Evolutionary conservation across 1,284 basidiomycete species (phyloP), one percentile per base, ranked within the genome.

Genomic region (Rhodotorula sp.): DNA sequence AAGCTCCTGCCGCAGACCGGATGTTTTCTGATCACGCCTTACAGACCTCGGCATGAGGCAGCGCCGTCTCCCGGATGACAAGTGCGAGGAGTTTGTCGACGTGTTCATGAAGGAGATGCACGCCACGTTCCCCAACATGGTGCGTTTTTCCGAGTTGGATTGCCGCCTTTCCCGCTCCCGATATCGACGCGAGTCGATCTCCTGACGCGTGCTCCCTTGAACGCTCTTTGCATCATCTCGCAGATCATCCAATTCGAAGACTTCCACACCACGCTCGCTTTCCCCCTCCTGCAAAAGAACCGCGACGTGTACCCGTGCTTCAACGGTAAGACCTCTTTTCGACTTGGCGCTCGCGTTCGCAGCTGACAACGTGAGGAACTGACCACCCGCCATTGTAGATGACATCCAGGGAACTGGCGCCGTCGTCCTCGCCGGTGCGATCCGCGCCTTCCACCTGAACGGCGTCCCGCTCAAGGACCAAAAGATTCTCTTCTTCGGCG

Each of bases 401-500:
- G 76, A 72, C 66, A 78, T 78, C 67, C 87, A 88, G 79, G 91
- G 92, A 58, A 95, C 93, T 2, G 93, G 92, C 39, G 91, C 91
- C 49, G 94, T 97, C 76, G 91, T 97, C 60, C 88, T 97, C 58
- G 91, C 89, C 54, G 94, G 94, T 18, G 91, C 97, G 84, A 83
- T 94, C 78, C 92, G 92, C 77, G 94, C 94, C 39, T 92, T 93
- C 54, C 88, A 88, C 76, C 85, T 92, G 54, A 87, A 90, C 31
- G 89, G 89, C 5, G 83, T 83, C 39, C 86, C 89, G 21, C 83
- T 93, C 43, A 84, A 84, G 64, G 88, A 90, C 64, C 94, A 97
- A 80, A 88, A 89, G 69, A 92, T 97, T 77, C 87, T 97, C 58
- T 96, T 97, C 87, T 89, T 93, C 62, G 93, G 93, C 31, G 91